Conservation (phyloP, 2,329 filamentous ascomycete species). For the Aspergillus puulaauensis region DNA sequence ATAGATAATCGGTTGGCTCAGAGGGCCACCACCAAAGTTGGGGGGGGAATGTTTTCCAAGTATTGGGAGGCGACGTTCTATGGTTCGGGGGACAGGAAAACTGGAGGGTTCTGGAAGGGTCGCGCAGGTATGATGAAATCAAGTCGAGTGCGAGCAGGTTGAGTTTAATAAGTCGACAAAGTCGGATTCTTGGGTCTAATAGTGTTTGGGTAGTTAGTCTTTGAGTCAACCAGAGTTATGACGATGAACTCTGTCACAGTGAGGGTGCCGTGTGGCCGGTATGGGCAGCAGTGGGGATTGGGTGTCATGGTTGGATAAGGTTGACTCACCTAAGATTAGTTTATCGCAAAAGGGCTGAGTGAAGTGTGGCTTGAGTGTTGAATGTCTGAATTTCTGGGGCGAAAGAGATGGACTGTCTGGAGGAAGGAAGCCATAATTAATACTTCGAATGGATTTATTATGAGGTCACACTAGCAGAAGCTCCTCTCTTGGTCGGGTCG, state of each 20-base stretch:
- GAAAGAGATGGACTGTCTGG: background rate
- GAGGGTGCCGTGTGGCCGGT: background rate
- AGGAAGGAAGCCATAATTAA: background rate
- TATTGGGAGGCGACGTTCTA: slow-evolving; percentile 26
- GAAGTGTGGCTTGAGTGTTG: background rate
- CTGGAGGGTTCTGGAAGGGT: slow-evolving; percentile 7
- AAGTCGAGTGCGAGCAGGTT: background rate
- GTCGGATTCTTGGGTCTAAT: background rate
- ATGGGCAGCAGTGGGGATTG: background rate
- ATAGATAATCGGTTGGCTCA: slow-evolving; percentile 25
- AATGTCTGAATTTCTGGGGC: background rate
- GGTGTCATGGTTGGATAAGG: background rate
- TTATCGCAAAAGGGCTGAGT: background rate
- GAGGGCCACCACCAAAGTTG: slow-evolving; percentile 15
- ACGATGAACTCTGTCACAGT: slow-evolving; percentile 1
- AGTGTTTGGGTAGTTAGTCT: background rate
- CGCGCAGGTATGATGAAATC: background rate
- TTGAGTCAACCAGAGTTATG: background rate
- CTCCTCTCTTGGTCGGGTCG: background rate
- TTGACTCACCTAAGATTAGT: background rate
- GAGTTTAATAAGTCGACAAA: slow-evolving; percentile 1
- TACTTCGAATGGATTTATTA: background rate
- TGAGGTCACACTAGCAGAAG: background rate
- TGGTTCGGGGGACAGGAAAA: slow-evolving; percentile 8
- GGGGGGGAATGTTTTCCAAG: background rate